These are phyloP conservation scores for Ceratocystis eucalypticola DNA, from an alignment of 2,329 filamentous ascomycete genomes.

Conservation along the genomic window DNA sequence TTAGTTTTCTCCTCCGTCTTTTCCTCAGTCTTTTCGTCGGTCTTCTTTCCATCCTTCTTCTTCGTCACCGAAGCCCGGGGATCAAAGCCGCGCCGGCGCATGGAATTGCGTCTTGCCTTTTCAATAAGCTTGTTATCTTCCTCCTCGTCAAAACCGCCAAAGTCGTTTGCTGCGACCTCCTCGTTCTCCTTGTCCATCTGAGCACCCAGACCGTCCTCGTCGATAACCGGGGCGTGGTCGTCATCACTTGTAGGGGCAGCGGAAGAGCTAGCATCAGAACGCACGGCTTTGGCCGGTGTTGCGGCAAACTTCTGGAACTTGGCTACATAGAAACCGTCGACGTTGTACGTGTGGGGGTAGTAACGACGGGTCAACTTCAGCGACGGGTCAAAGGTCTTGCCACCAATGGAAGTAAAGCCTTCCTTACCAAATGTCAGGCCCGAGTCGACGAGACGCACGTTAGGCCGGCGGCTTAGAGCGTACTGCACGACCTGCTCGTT, in stretches of 20 bases:
- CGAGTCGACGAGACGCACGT: constrained; percentile 85
- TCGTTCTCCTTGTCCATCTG: constrained; percentile 14
- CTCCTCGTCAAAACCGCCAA: constrained; percentile 62
- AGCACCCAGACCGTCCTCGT: constrained; percentile 11
- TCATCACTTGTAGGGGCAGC: constrained; percentile 21
- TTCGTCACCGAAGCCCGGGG: constrained; percentile 37
- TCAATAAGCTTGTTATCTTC: constrained; percentile 60
- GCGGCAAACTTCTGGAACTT: constrained; percentile 88
- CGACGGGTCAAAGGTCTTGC: constrained; percentile 78
- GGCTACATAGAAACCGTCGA: constrained; percentile 96
- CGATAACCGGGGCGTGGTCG: constrained; percentile 13
- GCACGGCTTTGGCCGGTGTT: constrained; percentile 32
- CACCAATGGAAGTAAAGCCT: constrained; percentile 80
- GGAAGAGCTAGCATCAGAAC: constrained; percentile 31
- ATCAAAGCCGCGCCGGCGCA: constrained; percentile 62
- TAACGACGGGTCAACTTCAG: constrained; percentile 74
- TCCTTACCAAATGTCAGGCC: constrained; percentile 82
- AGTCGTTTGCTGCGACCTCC: constrained; percentile 35
- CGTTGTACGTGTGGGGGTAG: constrained; percentile 85
- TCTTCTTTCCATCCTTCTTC: constrained; percentile 18
- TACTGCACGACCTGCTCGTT: constrained; percentile 86
- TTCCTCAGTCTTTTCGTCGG: constrained; percentile 19
- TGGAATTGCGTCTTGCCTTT: constrained; percentile 56
- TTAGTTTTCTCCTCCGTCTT: constrained; percentile 14
- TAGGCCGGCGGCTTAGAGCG: constrained; percentile 77